Percentiles rank a stretch among this genome's conserved stretches.
Evolutionary conservation across 495 filamentous ascomycete genomes (phyloP).

Genomic region (Neurospora africana): DNA sequence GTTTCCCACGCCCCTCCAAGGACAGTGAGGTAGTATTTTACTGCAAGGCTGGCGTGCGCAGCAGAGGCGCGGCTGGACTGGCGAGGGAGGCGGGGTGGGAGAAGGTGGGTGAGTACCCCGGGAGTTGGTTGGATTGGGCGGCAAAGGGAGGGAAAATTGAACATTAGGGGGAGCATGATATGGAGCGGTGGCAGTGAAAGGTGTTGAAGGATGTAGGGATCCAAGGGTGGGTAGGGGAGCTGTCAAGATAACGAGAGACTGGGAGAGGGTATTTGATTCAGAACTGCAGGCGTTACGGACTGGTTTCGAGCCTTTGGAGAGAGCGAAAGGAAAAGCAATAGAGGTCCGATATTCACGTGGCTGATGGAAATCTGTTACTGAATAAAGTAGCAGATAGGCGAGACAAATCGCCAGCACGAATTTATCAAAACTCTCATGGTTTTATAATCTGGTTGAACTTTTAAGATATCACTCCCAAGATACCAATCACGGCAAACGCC

Average conservation of each 20-base stretch:
- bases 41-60: constrained; percentile 83
- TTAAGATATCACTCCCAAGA: not conserved
- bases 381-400: not conserved
- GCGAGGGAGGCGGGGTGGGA: constrained; percentile 67
- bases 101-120: constrained; percentile 67
- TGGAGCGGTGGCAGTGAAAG: too few species aligned
- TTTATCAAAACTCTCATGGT: not conserved
- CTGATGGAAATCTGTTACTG: too few species aligned
- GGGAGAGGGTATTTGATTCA: too few species aligned
- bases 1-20: constrained; percentile 49
- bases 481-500: not conserved
- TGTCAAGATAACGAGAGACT: too few species aligned
- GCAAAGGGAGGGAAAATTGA: constrained; percentile 53
- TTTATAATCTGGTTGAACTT: not conserved
- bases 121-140: constrained; percentile 87
- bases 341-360: too few species aligned
- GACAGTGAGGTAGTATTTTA: constrained; percentile 69
- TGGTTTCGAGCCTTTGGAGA: too few species aligned
- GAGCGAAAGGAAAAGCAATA: too few species aligned
- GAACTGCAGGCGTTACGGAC: too few species aligned
- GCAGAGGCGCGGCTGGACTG: constrained; percentile 66
- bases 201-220: too few species aligned
- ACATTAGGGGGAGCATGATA: constrained; percentile 19
- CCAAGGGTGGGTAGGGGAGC: too few species aligned
- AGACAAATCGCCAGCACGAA: not conserved